Evolutionary conservation across 1,284 basidiomycete species (phyloP), one percentile per base, ranked within the genome.

Genomic region (Ceratobasidium sp.): DNA sequence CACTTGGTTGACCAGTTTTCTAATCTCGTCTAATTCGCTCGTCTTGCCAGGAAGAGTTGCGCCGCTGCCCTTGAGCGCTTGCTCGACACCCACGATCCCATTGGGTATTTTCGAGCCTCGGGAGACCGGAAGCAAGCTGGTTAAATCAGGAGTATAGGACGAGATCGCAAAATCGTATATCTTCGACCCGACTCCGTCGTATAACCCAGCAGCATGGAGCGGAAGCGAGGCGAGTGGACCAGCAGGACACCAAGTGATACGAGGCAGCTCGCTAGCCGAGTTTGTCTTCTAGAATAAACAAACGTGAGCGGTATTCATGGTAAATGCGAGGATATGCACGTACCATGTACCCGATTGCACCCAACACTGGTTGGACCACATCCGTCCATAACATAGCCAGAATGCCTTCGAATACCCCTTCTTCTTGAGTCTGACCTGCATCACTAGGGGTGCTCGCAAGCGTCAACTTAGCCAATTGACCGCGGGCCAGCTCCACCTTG

Each of bases 231-330:
- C 24, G 3, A 65, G 47, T 5, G 48, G 63, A 9, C 63, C 63
- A 5, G 63, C 50, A 11, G 63, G 27, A 24, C 63, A 65, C 63
- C 63, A 65, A 1, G 63, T 65, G 63, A 65, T 45, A 31, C 22
- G 63, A 17, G 63, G 63, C 11, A 65, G 63, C 19, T 51, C 24
- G 4, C 22, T 27, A 11, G 36, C 4, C 36, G 36, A 41, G 36
- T 4, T 5, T 4, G 36, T 4, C 11, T 41, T 41, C 36, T 65
- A 7, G 7, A 29, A 11, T 14, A 31, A 15, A 45, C 4, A 27
- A 56, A 56, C 36, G 14, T 31, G 17, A 14, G 19, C 9, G 7
- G 9, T 60, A 17, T 27, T 31, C 19, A 45, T 6, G 17, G n/a
- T 7, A 44, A 5, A 47, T 44, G 24, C 45, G 17, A 60, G 33